Conservation (phyloP, 192 early-diverging fungal genomes). For the Mortierella claussenii region DNA sequence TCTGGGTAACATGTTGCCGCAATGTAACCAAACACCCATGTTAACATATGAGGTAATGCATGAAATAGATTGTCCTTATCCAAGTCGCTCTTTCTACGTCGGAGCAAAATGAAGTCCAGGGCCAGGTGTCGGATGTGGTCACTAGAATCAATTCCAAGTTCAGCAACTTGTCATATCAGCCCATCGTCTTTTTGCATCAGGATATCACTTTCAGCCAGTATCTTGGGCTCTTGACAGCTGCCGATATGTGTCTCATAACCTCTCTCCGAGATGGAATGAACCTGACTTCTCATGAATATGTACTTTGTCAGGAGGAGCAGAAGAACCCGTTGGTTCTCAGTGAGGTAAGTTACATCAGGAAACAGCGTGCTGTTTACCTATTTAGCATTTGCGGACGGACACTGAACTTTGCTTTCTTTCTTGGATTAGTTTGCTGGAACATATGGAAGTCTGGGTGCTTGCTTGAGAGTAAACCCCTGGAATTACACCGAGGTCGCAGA, state of each 20-base stretch:
- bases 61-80: slow-evolving; percentile 87
- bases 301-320: slow-evolving; percentile 89
- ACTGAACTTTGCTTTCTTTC: neutral
- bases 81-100: slow-evolving; percentile 94
- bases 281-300: slow-evolving; percentile 93
- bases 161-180: slow-evolving; percentile 90
- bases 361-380: no score
- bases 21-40: no score
- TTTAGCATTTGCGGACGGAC: neutral
- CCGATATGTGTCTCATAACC: slow-evolving; percentile 91
- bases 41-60: no score
- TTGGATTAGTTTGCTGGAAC: slow-evolving; percentile 87
- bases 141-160: slow-evolving; percentile 92
- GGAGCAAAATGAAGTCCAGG: slow-evolving; percentile 90
- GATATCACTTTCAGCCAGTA: slow-evolving; percentile 94
- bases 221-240: slow-evolving; percentile 84
- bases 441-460: slow-evolving; percentile 87
- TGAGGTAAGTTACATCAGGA: slow-evolving; percentile 79
- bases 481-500: slow-evolving; percentile 88
- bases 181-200: slow-evolving; percentile 92
- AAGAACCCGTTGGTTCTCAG: slow-evolving; percentile 88
- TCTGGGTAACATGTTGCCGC: no score
- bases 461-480: slow-evolving; percentile 96
- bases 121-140: slow-evolving; percentile 90
- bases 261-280: slow-evolving; percentile 98